A percentile compares a stretch with the other conserved stretches of the same genome.
Evolutionary conservation across 2,329 filamentous ascomycete species (phyloP).

Genomic region (Curvularia lunata): DNA sequence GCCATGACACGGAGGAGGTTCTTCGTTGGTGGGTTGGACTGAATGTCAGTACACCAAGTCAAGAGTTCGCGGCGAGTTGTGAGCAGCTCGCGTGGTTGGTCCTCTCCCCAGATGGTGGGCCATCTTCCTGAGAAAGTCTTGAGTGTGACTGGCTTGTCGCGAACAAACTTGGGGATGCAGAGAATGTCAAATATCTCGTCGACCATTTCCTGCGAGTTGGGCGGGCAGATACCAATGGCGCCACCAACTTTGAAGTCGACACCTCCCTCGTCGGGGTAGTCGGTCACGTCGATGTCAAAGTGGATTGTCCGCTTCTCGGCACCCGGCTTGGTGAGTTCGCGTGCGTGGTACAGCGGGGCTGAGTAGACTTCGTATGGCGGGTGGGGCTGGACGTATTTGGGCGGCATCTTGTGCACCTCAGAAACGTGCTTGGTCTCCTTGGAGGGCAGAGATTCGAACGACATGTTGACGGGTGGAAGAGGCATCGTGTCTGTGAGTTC

Average conservation of each 20-base stretch:
- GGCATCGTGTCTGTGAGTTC: slow-evolving; percentile 73
- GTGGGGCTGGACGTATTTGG: slow-evolving; percentile 90
- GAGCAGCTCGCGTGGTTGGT: slow-evolving; percentile 80
- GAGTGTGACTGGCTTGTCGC: slow-evolving; percentile 81
- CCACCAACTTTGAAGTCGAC: slow-evolving; percentile 97
- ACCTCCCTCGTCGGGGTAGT: slow-evolving; percentile 83
- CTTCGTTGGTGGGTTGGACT: slow-evolving; percentile 92
- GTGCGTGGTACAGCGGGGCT: slow-evolving; percentile 81
- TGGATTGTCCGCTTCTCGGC: slow-evolving; percentile 98
- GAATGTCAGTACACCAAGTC: slow-evolving; percentile 93
- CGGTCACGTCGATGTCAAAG: slow-evolving; percentile 94
- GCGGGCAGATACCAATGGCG: slow-evolving; percentile 90
- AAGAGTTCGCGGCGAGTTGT: slow-evolving; percentile 91
- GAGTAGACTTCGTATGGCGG: slow-evolving; percentile 91
- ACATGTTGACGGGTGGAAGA: slow-evolving; percentile 76
- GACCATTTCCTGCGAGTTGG: slow-evolving; percentile 78
- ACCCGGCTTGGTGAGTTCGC: slow-evolving; percentile 84
- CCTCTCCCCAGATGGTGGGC: slow-evolving; percentile 98
- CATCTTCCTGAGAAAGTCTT: slow-evolving; percentile 83
- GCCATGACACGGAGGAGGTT: slow-evolving; percentile 82
- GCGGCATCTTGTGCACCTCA: slow-evolving; percentile 68
- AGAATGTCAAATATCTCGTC: slow-evolving; percentile 85
- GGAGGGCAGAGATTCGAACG: slow-evolving; percentile 65
- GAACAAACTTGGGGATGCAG: slow-evolving; percentile 78
- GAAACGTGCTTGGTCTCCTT: slow-evolving; percentile 51